phyloP scores from a whole-genome alignment of 176 grass and related monocot genomes.

The Rhynchospora tenuis region DNA sequence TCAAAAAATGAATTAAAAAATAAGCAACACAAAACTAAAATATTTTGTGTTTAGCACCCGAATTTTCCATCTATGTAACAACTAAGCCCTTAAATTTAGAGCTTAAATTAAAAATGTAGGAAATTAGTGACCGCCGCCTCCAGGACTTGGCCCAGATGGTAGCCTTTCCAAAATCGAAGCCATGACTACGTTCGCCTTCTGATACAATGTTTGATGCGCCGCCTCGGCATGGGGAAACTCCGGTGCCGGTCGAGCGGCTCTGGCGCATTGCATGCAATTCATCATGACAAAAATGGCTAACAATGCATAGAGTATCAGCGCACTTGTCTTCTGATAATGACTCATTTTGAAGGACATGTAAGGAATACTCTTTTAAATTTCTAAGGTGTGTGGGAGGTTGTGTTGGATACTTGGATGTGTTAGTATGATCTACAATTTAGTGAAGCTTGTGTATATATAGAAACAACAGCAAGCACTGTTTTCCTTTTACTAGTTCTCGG shows the following conservation, averaged over 20 bases:
- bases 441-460: not conserved
- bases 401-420: not conserved
- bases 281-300: not conserved
- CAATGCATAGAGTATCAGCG: not conserved
- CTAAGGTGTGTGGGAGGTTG: not conserved
- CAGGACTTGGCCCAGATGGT: constrained; percentile 1
- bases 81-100: not conserved
- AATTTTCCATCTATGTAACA: not conserved
- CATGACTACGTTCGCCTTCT: constrained; percentile 14
- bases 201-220: not conserved
- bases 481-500: not conserved
- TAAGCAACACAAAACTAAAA: not conserved
- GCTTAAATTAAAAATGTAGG: not conserved
- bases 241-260: constrained; percentile 5
- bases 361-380: not conserved
- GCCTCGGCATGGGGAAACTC: not conserved
- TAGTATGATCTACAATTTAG: not conserved
- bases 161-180: constrained; percentile 10
- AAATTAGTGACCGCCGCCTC: constrained; percentile 21
- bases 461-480: not conserved
- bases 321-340: not conserved
- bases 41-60: not conserved
- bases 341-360: not conserved
- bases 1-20: constrained; percentile 2
- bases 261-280: not conserved